Evolutionary conservation across 1,139 yeast species (phyloP).

Genomic region (Casaregolazyma suthepensis): DNA sequence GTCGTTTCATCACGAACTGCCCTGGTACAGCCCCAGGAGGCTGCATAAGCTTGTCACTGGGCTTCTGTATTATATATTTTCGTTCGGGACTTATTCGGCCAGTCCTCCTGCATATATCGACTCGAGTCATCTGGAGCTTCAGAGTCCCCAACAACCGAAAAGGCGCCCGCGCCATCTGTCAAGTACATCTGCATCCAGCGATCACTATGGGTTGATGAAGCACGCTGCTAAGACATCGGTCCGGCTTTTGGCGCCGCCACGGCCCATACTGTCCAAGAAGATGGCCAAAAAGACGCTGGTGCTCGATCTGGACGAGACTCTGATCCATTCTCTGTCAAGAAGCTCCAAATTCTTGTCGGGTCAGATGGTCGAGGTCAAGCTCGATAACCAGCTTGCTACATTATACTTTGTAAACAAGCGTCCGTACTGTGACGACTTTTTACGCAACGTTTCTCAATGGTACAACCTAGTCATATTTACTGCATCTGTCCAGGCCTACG

Average conservation of each 20-base stretch:
- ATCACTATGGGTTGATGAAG: neutral
- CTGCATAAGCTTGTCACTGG: neutral
- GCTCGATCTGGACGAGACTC: constrained; percentile 86
- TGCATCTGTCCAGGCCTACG: constrained; percentile 90
- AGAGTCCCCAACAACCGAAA: neutral
- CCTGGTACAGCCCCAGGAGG: neutral
- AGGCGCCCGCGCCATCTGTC: neutral
- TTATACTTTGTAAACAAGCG: constrained; percentile 86
- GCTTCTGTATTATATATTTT: neutral
- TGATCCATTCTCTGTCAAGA: constrained; percentile 82
- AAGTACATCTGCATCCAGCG: neutral
- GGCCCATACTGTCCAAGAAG: constrained; percentile 32
- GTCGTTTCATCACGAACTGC: neutral
- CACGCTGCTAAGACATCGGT: neutral
- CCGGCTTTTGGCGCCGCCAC: constrained; percentile 16
- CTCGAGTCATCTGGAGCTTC: constrained; percentile 4
- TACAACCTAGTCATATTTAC: constrained; percentile 85
- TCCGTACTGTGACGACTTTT: constrained; percentile 82
- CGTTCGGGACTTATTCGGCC: neutral
- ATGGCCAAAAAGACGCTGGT: constrained; percentile 62
- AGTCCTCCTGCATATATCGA: constrained; percentile 6
- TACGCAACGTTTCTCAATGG: constrained; percentile 78
- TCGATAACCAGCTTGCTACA: constrained; percentile 57
- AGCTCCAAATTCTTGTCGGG: constrained; percentile 51
- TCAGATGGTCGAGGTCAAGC: constrained; percentile 80